Evolutionary conservation across 768 basidiomycete genomes (phyloP), one percentile per base, ranked within the genome.

Genomic region (Hericium rajendrae): DNA sequence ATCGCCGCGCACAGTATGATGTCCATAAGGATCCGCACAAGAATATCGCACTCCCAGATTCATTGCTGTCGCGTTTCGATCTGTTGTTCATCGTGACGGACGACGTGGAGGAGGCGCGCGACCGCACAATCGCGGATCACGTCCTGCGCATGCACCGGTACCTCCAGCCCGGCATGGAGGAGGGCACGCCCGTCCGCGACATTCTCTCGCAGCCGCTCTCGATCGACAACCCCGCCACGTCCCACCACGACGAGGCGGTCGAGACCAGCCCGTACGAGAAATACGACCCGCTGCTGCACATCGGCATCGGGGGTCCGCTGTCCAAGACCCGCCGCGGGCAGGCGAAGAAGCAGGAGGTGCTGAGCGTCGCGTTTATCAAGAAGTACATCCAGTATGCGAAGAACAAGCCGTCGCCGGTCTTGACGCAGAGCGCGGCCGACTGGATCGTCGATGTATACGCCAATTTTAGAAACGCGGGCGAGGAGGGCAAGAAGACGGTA

Each of bases 51-150:
- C 94, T 97, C 70, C 94, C 97, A 73, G 97, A 94, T 6, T 98
- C 97, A 2, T 97, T 99, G 63, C 72, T 99, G 68, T 97, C 94
- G 51, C 88, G 97, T 57, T 99, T 99, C 71, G 97, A 99, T 69
- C 95, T 99, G 94, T 98, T 99, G 65, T 99, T 99, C 68, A 88
- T 99, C 28, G 94, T 99, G 16, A 99, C 94, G 0, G 97, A 98
- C 72, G 95, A 99, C 67, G 94, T 97, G 9, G 92, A 97, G 64
- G 95, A 97, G 73, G 81, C 84, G 62, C 82, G 93, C 37, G 97
- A 99, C 72, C 86, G 97, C 15, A 79, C 78, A 70, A 97, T 99
- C 65, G 94, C 95, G 52, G 97, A 99, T 73, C 97, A 99, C 67
- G 94, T 99, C 61, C 81, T 99, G 53, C 83, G 97, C 24, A 89